phyloP scores from a whole-genome alignment of 306 rosid species.

The Morella rubra region DNA sequence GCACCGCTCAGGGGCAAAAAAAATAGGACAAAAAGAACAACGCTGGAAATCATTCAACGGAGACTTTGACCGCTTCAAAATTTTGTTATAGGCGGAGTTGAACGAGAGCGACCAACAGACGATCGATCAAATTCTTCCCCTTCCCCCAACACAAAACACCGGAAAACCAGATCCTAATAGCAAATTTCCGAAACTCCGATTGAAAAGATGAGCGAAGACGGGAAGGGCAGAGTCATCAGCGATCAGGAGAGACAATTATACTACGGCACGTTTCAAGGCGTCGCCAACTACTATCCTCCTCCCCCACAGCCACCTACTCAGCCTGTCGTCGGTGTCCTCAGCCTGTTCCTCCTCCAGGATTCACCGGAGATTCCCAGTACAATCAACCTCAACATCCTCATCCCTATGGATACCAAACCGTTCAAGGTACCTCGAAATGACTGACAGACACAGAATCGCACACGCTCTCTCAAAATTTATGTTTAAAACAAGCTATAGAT shows the following conservation, averaged over 20 bases:
- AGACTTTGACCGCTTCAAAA: neutral
- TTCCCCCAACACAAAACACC: too few species aligned
- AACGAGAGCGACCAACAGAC: neutral
- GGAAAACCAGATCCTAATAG: neutral
- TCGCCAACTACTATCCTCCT: constrained; percentile 59
- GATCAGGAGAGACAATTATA: constrained; percentile 44
- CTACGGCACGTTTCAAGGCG: constrained; percentile 92
- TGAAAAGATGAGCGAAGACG: constrained; percentile 44
- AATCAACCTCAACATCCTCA: constrained; percentile 33
- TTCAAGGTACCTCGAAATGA: constrained; percentile 42
- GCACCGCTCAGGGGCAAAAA: neutral
- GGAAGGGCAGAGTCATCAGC: constrained; percentile 32
- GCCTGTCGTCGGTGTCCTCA: constrained; percentile 49
- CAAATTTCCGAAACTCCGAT: neutral
- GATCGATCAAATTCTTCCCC: too few species aligned
- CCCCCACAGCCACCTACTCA: constrained; percentile 38
- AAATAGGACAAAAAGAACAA: too few species aligned
- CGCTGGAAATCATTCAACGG: too few species aligned
- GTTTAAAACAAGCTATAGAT: neutral
- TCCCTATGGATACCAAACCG: constrained; percentile 39
- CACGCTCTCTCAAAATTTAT: neutral
- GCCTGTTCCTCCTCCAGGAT: constrained; percentile 34
- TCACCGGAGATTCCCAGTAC: constrained; percentile 26
- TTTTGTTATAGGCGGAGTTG: neutral
- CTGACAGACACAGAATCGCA: neutral